Evolutionary conservation across 164 flowering plant genomes (phyloP).

Genomic region (Dillenia turbinata): DNA sequence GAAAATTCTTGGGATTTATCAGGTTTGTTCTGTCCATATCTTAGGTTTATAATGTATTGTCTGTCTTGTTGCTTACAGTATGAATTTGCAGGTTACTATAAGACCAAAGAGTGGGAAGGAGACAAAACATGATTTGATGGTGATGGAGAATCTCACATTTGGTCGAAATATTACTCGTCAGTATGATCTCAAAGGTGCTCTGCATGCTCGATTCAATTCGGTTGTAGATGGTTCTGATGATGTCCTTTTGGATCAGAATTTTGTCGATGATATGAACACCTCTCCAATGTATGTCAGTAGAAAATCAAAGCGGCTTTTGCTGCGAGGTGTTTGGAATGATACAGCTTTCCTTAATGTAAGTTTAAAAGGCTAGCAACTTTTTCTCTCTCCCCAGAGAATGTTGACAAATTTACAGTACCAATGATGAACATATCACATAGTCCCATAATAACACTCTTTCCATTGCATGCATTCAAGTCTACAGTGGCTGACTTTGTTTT

Average conservation of each 20-base stretch:
- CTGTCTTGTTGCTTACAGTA: constrained; percentile 1
- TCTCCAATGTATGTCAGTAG: constrained; percentile 74
- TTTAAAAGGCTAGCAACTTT: background rate
- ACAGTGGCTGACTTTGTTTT: background rate
- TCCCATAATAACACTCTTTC: background rate
- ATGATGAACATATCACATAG: no score
- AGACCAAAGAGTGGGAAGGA: constrained; percentile 72
- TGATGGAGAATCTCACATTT: constrained; percentile 88
- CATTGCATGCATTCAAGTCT: background rate
- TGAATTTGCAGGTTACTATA: constrained; percentile 49
- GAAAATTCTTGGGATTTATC: constrained; percentile 89
- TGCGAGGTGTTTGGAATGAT: constrained; percentile 93
- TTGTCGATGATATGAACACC: constrained; percentile 71
- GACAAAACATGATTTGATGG: constrained; percentile 68
- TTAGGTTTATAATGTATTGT: background rate
- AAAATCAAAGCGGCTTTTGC: constrained; percentile 55
- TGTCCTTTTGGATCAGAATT: constrained; percentile 88
- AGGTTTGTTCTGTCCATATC: constrained; percentile 43
- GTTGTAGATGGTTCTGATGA: constrained; percentile 51
- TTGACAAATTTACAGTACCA: no score
- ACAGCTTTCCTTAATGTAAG: constrained; percentile 90
- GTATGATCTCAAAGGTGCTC: constrained; percentile 95
- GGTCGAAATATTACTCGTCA: constrained; percentile 58
- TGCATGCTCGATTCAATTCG: constrained; percentile 58
- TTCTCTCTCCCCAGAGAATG: background rate